Conservation (phyloP, 2,329 filamentous ascomycete genomes). For the Talaromyces sp. region DNA sequence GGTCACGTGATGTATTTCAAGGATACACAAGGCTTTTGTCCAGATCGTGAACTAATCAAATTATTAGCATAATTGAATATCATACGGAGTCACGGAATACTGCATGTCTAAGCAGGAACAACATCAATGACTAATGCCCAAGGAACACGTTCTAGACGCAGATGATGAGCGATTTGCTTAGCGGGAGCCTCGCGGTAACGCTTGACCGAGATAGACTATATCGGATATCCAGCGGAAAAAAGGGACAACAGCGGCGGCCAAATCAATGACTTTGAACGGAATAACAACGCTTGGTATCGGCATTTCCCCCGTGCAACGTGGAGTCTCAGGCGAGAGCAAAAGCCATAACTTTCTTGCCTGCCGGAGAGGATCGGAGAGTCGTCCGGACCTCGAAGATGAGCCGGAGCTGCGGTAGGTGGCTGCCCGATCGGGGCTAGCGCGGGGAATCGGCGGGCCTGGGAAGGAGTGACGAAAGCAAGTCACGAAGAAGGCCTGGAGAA, state of each 20-base stretch:
- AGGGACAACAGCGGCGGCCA: neutral
- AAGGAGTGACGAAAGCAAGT: neutral
- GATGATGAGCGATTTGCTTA: neutral
- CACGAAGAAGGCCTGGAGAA: neutral
- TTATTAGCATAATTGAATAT: neutral
- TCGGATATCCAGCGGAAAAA: neutral
- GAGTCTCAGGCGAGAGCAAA: neutral
- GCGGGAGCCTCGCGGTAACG: neutral
- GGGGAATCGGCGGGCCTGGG: conserved; percentile 11
- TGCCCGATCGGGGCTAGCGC: conserved; percentile 15
- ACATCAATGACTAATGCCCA: neutral
- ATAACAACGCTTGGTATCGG: neutral
- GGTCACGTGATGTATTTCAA: neutral
- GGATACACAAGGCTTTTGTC: neutral
- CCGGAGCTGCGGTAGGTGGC: conserved; percentile 12
- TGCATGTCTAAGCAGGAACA: conserved; percentile 14
- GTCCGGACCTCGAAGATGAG: conserved; percentile 15
- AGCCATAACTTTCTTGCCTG: neutral
- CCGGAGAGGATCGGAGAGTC: conserved; percentile 19
- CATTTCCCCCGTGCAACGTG: neutral
- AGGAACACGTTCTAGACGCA: neutral
- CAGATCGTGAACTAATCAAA: neutral
- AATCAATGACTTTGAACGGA: neutral
- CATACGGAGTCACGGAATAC: conserved; percentile 1
- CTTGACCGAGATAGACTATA: neutral